Evolutionary conservation across 768 basidiomycete species (phyloP).

Genomic region (Mrakia frigida): DNA sequence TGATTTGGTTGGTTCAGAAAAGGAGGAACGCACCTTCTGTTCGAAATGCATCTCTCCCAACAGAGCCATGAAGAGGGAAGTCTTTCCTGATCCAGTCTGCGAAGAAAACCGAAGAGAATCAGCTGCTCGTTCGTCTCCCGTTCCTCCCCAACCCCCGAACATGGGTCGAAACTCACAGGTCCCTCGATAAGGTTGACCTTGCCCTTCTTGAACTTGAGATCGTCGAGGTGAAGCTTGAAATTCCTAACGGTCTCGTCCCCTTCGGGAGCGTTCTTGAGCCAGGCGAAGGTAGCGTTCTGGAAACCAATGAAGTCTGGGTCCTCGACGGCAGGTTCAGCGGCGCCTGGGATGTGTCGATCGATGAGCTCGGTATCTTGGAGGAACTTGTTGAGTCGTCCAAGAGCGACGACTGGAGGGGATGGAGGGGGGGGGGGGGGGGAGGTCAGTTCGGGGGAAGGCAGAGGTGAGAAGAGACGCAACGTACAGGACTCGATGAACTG

Average conservation of each 20-base stretch:
- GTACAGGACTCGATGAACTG: conserved; percentile 28
- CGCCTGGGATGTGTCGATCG: conserved; percentile 35
- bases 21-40: background rate
- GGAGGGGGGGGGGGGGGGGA: background rate
- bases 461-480: background rate
- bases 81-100: conserved; percentile 45
- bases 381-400: conserved; percentile 57
- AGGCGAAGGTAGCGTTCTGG: conserved; percentile 43
- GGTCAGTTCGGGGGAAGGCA: no score
- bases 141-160: background rate
- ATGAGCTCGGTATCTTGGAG: conserved; percentile 45
- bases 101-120: conserved; percentile 24
- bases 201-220: conserved; percentile 44
- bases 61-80: conserved; percentile 42
- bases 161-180: background rate
- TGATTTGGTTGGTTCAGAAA: background rate
- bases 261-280: conserved; percentile 23
- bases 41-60: conserved; percentile 48
- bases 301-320: conserved; percentile 40
- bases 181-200: conserved; percentile 46
- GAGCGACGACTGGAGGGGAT: conserved; percentile 57
- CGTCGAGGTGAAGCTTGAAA: conserved; percentile 42
- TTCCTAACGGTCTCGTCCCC: conserved; percentile 34
- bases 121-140: background rate
- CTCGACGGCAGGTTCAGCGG: conserved; percentile 17